Conservation (phyloP, 192 early-diverging fungal species). For the Coemansia sp. region DNA sequence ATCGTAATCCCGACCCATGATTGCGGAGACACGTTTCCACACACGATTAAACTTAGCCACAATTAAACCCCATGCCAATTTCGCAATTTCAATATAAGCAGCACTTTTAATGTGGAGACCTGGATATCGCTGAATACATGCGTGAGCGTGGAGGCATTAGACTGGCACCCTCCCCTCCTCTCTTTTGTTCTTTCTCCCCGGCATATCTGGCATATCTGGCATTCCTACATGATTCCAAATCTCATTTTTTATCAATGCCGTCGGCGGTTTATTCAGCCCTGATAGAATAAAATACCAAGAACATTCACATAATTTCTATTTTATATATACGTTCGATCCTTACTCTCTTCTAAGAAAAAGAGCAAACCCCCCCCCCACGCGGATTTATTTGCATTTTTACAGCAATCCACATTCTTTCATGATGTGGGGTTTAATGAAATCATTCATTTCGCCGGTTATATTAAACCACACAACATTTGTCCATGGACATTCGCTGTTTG, state of each 20-base stretch:
- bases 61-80: not conserved
- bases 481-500: not conserved
- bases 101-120: not conserved
- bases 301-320: not conserved
- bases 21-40: too few species aligned
- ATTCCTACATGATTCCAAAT: not conserved
- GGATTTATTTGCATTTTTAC: not conserved
- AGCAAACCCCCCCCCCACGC: too few species aligned
- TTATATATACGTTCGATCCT: not conserved
- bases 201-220: not conserved
- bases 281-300: not conserved
- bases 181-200: not conserved
- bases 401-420: not conserved
- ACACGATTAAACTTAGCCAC: not conserved
- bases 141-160: not conserved
- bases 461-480: not conserved
- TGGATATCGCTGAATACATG: not conserved
- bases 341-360: not conserved
- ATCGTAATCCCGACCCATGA: too few species aligned
- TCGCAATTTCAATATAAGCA: not conserved
- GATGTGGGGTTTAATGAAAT: not conserved
- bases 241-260: not conserved
- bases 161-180: not conserved
- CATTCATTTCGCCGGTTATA: not conserved
- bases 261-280: too few species aligned